These are phyloP conservation scores for Penicillium pancosmium DNA, from an alignment of 495 filamentous ascomycete genomes.

Conservation along the genomic window DNA sequence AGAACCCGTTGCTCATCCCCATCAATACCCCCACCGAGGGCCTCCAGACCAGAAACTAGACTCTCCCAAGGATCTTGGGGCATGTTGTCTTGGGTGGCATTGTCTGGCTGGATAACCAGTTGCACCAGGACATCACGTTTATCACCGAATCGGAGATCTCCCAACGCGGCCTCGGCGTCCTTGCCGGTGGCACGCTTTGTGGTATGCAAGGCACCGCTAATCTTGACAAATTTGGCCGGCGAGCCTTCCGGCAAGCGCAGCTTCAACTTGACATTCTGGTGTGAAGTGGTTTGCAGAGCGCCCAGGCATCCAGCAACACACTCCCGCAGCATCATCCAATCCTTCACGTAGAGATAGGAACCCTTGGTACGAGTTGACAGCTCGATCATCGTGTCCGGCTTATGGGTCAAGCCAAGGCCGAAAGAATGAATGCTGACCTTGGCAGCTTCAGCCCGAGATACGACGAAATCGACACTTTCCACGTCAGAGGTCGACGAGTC, in stretches of 20 bases:
- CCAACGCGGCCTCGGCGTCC: slow-evolving; percentile 90
- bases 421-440: slow-evolving; percentile 98
- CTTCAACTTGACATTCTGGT: slow-evolving; percentile 98
- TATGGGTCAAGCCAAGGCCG: slow-evolving; percentile 94
- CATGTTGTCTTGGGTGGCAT: slow-evolving; percentile 77
- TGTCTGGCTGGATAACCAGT: slow-evolving; percentile 90
- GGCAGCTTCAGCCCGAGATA: slow-evolving; percentile 95
- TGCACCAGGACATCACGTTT: slow-evolving; percentile 97
- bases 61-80: slow-evolving; percentile 97
- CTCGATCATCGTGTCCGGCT: slow-evolving; percentile 98
- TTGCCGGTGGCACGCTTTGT: slow-evolving; percentile 97
- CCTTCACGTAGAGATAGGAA: slow-evolving; percentile 96
- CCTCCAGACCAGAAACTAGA: slow-evolving; percentile 93
- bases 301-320: slow-evolving; percentile 95
- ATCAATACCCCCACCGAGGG: slow-evolving; percentile 87
- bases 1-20: slow-evolving; percentile 80
- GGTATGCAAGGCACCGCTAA: slow-evolving; percentile 93
- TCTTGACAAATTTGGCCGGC: slow-evolving; percentile 97
- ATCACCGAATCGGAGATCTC: slow-evolving; percentile 94
- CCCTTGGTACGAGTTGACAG: slow-evolving; percentile 94
- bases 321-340: slow-evolving; percentile 99
- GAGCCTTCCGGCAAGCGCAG: slow-evolving; percentile 93
- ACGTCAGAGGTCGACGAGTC: slow-evolving; percentile 97
- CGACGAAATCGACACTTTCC: slow-evolving; percentile 97
- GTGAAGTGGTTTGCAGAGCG: slow-evolving; percentile 92